Evolutionary conservation across 1,139 yeast genomes (phyloP).

Genomic region (Arxiozyma bovina): DNA sequence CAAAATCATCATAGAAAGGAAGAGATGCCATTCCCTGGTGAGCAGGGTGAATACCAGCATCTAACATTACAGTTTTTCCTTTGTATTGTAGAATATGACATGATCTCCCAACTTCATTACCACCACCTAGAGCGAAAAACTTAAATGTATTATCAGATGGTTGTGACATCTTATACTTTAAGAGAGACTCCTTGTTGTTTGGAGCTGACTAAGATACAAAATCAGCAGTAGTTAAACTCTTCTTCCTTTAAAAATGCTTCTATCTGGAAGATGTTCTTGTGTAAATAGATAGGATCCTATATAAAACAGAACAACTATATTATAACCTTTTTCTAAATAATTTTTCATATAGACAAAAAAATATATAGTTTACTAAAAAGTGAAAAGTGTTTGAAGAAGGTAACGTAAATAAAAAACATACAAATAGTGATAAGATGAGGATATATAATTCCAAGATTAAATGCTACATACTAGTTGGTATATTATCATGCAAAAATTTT

Average conservation of each 20-base stretch:
- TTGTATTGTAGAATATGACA: slow-evolving; percentile 88
- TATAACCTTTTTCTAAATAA: too few relatives aligned
- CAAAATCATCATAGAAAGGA: slow-evolving; percentile 94
- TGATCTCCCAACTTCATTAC: slow-evolving; percentile 94
- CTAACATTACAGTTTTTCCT: slow-evolving; percentile 94
- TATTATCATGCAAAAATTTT: too few relatives aligned
- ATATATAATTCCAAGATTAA: too few relatives aligned
- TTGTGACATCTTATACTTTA: slow-evolving; percentile 5
- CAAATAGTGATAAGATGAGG: background rate
- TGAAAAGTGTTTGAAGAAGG: background rate
- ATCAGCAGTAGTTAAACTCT: background rate
- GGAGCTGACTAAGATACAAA: background rate
- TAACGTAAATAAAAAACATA: too few relatives aligned
- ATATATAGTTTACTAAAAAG: too few relatives aligned
- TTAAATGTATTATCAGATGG: slow-evolving; percentile 36
- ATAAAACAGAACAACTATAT: too few relatives aligned
- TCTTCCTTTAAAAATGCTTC: background rate
- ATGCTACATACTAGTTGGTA: background rate
- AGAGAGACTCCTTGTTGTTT: background rate
- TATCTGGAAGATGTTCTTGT: background rate
- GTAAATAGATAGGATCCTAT: background rate
- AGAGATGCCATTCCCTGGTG: slow-evolving; percentile 79
- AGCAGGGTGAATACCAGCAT: slow-evolving; percentile 98
- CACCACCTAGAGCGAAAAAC: slow-evolving; percentile 98
- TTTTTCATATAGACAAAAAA: too few relatives aligned